A percentile compares a stretch with the other conserved stretches of the same genome.
Evolutionary conservation across 2,329 filamentous ascomycete species (phyloP).

Genomic region (Phoma herbarum): DNA sequence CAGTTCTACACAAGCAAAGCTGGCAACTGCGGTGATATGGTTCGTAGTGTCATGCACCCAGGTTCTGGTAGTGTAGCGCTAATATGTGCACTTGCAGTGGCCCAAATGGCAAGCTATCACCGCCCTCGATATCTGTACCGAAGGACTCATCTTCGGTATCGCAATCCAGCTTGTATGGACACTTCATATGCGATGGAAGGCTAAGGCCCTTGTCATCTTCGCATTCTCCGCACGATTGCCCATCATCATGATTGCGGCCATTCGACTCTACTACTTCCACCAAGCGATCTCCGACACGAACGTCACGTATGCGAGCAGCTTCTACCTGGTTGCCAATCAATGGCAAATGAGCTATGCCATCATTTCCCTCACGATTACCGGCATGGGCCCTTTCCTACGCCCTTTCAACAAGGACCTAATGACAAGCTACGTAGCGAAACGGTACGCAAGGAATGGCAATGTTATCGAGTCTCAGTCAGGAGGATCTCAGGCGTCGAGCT

Average conservation of each 20-base stretch:
- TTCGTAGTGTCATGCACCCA: slow-evolving; percentile 18
- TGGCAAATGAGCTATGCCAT: slow-evolving; percentile 51
- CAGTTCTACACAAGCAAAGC: slow-evolving; percentile 29
- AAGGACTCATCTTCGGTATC: slow-evolving; percentile 40
- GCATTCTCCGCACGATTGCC: slow-evolving; percentile 45
- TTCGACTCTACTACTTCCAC: slow-evolving; percentile 41
- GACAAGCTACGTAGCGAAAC: slow-evolving; percentile 29
- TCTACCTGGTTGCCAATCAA: slow-evolving; percentile 43
- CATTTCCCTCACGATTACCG: slow-evolving; percentile 44
- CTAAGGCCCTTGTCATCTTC: slow-evolving; percentile 40
- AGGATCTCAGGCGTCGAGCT: slow-evolving; percentile 11
- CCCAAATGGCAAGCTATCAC: slow-evolving; percentile 43
- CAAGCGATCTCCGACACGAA: slow-evolving; percentile 25
- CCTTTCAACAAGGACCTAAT: slow-evolving; percentile 42
- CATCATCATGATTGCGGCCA: slow-evolving; percentile 35
- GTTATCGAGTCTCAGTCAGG: slow-evolving; percentile 16
- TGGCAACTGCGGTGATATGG: slow-evolving; percentile 31
- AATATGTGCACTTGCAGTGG: slow-evolving; percentile 27
- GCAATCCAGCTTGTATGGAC: slow-evolving; percentile 37
- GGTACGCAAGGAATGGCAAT: slow-evolving; percentile 21
- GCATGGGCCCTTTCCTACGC: slow-evolving; percentile 45
- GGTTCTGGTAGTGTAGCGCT: not conserved
- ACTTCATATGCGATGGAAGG: slow-evolving; percentile 39
- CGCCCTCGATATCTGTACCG: slow-evolving; percentile 40
- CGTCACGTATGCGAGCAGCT: slow-evolving; percentile 30